These are phyloP conservation scores for Petunia axillaris DNA, from an alignment of 257 asterid genomes.

Conservation along the genomic window DNA sequence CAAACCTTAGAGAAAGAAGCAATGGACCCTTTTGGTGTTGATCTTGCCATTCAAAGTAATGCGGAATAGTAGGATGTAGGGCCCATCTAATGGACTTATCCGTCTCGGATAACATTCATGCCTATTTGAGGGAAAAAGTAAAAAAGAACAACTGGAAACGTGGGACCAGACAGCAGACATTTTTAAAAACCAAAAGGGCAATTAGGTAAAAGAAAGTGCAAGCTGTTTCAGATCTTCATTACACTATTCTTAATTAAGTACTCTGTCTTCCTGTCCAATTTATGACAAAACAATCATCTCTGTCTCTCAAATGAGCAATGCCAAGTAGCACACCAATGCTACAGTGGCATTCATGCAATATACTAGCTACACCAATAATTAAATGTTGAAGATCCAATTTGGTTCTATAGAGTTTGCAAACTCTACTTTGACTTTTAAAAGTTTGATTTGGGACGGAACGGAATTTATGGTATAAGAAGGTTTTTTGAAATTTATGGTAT, in stretches of 20 bases:
- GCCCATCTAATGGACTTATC: background rate
- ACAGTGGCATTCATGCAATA: background rate
- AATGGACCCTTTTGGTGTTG: no score
- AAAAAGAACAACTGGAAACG: background rate
- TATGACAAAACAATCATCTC: slow-evolving; percentile 42
- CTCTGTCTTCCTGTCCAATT: slow-evolving; percentile 27
- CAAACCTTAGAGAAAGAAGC: no score
- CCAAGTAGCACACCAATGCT: background rate
- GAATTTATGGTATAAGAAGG: no score
- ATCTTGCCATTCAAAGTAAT: no score
- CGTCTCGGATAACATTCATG: background rate
- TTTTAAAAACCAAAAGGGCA: background rate
- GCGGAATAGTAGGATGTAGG: no score
- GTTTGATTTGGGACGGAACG: no score
- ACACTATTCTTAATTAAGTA: background rate
- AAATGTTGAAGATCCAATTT: slow-evolving; percentile 34
- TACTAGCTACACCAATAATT: background rate
- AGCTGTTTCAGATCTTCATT: slow-evolving; percentile 25
- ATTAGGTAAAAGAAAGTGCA: background rate
- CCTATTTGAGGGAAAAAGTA: background rate
- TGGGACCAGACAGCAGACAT: background rate
- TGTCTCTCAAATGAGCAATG: slow-evolving; percentile 22
- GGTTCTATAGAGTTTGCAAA: no score
- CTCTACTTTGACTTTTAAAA: no score
- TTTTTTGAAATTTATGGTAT: no score